Conservation (phyloP, 305 asterid genomes). For the Lippia alba region DNA sequence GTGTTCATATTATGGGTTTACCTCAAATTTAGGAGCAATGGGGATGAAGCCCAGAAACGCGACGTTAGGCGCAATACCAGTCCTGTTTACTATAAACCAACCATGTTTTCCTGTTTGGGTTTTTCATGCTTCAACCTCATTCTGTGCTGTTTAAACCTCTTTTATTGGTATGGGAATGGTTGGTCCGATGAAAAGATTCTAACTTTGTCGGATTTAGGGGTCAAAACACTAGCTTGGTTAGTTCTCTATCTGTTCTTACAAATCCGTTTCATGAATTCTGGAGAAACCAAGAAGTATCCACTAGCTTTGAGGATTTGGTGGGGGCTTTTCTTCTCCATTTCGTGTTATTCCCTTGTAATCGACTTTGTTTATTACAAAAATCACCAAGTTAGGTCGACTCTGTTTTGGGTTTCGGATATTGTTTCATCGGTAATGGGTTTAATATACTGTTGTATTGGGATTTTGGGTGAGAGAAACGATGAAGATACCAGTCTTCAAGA, state of each 20-base stretch:
- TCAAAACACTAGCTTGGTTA: slow-evolving; percentile 64
- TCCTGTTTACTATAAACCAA: slow-evolving; percentile 42
- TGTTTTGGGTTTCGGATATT: slow-evolving; percentile 69
- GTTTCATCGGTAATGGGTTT: slow-evolving; percentile 53
- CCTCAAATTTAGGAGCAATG: slow-evolving; percentile 32
- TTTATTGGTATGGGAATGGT: slow-evolving; percentile 67
- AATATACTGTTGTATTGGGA: slow-evolving; percentile 59
- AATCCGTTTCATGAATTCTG: slow-evolving; percentile 42
- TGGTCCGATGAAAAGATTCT: slow-evolving; percentile 78
- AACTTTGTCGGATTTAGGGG: slow-evolving; percentile 56
- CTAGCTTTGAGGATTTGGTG: slow-evolving; percentile 73
- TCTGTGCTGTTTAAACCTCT: slow-evolving; percentile 53
- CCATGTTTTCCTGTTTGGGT: slow-evolving; percentile 49
- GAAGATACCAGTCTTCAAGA: slow-evolving; percentile 48
- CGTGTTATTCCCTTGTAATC: slow-evolving; percentile 63
- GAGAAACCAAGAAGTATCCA: slow-evolving; percentile 61
- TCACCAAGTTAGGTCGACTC: slow-evolving; percentile 41
- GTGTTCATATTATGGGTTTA: slow-evolving; percentile 48
- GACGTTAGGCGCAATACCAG: slow-evolving; percentile 18
- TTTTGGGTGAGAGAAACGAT: slow-evolving; percentile 43
- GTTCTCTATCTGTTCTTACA: slow-evolving; percentile 56
- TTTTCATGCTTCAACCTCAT: slow-evolving; percentile 54
- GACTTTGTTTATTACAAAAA: slow-evolving; percentile 55
- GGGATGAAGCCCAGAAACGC: slow-evolving; percentile 33
- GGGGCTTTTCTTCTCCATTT: slow-evolving; percentile 56